Percentiles rank a stretch among this genome's conserved stretches.
Evolutionary conservation across 495 filamentous ascomycete genomes (phyloP).

Genomic region (Penicillium pancosmium): DNA sequence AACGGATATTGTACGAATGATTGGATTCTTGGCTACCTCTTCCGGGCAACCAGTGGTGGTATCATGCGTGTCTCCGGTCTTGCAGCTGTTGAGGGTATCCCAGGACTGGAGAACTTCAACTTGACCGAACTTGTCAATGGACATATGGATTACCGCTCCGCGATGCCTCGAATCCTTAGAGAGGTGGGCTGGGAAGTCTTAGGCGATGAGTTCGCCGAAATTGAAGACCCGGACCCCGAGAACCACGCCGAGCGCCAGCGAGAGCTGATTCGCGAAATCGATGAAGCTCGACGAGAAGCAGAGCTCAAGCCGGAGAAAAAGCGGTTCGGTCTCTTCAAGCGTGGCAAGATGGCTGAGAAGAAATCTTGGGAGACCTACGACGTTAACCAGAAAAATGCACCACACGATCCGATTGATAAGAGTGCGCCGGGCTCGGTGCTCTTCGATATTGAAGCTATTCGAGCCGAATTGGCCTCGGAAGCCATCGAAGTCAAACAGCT

Average conservation of each 20-base stretch:
- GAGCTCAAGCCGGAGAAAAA: slow-evolving; percentile 73
- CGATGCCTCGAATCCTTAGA: slow-evolving; percentile 84
- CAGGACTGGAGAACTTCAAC: slow-evolving; percentile 86
- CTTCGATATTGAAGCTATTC: slow-evolving; percentile 96
- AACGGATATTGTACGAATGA: slow-evolving; percentile 95
- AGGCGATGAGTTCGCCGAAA: slow-evolving; percentile 93
- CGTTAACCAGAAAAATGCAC: slow-evolving; percentile 40
- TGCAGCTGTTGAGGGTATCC: slow-evolving; percentile 72
- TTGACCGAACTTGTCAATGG: slow-evolving; percentile 84
- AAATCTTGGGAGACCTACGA: slow-evolving; percentile 97
- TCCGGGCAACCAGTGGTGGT: slow-evolving; percentile 90
- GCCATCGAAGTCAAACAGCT: slow-evolving; percentile 77
- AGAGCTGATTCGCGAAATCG: slow-evolving; percentile 94
- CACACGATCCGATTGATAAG: slow-evolving; percentile 29
- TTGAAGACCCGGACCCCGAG: slow-evolving; percentile 96
- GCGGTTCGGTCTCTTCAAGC: slow-evolving; percentile 77
- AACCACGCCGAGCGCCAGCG: slow-evolving; percentile 85
- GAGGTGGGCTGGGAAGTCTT: slow-evolving; percentile 88
- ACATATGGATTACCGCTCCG: slow-evolving; percentile 94
- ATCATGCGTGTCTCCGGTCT: slow-evolving; percentile 92
- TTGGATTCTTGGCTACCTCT: slow-evolving; percentile 98
- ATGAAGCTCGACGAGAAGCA: slow-evolving; percentile 86
- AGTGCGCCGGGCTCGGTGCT: slow-evolving; percentile 59
- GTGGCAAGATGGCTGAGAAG: slow-evolving; percentile 73
- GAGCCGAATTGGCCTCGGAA: slow-evolving; percentile 79